These are phyloP conservation scores for Astraeus odoratus DNA, from an alignment of 768 basidiomycete species.

Conservation along the genomic window DNA sequence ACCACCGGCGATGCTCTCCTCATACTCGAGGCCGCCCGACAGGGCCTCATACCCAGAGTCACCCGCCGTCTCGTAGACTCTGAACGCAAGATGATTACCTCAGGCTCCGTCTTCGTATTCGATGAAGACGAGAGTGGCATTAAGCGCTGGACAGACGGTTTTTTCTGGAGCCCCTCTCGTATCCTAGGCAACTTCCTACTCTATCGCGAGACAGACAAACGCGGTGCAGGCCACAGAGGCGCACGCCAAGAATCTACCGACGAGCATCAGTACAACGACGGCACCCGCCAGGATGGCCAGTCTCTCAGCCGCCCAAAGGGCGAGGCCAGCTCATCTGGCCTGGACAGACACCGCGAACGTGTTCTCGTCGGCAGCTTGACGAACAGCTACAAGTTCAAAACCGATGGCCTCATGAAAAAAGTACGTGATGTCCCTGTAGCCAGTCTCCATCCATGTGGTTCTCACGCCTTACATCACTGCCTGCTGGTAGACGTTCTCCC, in stretches of 20 bases:
- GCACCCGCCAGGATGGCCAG: slow-evolving; percentile 28
- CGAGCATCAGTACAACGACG: slow-evolving; percentile 30
- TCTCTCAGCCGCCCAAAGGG: slow-evolving; percentile 61
- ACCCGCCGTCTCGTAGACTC: slow-evolving; percentile 88
- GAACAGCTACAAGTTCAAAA: slow-evolving; percentile 89
- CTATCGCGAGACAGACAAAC: slow-evolving; percentile 90
- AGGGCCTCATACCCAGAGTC: slow-evolving; percentile 86
- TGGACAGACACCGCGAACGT: slow-evolving; percentile 74
- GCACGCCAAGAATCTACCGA: slow-evolving; percentile 36
- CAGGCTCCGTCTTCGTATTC: slow-evolving; percentile 93
- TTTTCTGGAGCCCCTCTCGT: slow-evolving; percentile 89
- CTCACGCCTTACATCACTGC: slow-evolving; percentile 18
- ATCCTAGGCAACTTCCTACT: slow-evolving; percentile 94
- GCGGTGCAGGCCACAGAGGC: slow-evolving; percentile 57
- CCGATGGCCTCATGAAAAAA: slow-evolving; percentile 95
- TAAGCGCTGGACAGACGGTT: slow-evolving; percentile 97
- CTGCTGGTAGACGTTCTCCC: slow-evolving; percentile 74
- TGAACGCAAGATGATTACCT: slow-evolving; percentile 88
- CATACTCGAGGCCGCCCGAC: slow-evolving; percentile 88
- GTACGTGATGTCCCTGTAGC: slow-evolving; percentile 37
- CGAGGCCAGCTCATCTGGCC: slow-evolving; percentile 37
- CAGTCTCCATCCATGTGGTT: slow-evolving; percentile 11
- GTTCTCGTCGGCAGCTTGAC: slow-evolving; percentile 86
- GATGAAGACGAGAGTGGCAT: slow-evolving; percentile 97
- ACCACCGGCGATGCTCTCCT: slow-evolving; percentile 94